A percentile compares a stretch with the other conserved stretches of the same genome.
phyloP scores from a whole-genome alignment of 106 monocot genomes.

The Acorus calamus region DNA sequence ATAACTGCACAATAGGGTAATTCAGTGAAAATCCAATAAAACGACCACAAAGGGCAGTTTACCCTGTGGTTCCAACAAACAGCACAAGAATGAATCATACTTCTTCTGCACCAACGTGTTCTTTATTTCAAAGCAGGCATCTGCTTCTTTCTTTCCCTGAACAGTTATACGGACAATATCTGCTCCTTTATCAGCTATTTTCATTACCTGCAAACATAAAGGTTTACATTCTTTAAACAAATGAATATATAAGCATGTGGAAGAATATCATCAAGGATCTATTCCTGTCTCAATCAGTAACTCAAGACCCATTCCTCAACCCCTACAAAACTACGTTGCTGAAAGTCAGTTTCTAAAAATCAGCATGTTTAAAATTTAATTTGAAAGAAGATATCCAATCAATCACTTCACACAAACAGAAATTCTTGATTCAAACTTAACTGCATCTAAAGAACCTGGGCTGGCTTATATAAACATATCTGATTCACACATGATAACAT shows the following conservation, averaged over 20 bases:
- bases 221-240: neutral
- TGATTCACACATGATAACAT: no score
- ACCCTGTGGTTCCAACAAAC: neutral
- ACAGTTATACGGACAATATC: slow-evolving; percentile 96
- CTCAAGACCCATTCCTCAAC: no score
- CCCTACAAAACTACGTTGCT: no score
- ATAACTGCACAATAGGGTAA: slow-evolving; percentile 48
- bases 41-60: no score
- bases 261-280: neutral
- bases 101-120: slow-evolving; percentile 89
- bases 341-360: no score
- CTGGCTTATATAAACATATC: no score
- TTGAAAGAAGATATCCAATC: no score
- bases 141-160: slow-evolving; percentile 96
- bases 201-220: slow-evolving; percentile 59
- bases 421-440: no score
- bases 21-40: neutral
- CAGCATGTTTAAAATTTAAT: no score
- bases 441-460: no score
- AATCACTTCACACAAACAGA: no score
- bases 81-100: slow-evolving; percentile 23
- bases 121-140: slow-evolving; percentile 99
- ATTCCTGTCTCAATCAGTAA: no score
- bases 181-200: slow-evolving; percentile 98
- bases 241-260: neutral